Evolutionary conservation across 768 basidiomycete species (phyloP).

Genomic region (Butyriboletus loyo): DNA sequence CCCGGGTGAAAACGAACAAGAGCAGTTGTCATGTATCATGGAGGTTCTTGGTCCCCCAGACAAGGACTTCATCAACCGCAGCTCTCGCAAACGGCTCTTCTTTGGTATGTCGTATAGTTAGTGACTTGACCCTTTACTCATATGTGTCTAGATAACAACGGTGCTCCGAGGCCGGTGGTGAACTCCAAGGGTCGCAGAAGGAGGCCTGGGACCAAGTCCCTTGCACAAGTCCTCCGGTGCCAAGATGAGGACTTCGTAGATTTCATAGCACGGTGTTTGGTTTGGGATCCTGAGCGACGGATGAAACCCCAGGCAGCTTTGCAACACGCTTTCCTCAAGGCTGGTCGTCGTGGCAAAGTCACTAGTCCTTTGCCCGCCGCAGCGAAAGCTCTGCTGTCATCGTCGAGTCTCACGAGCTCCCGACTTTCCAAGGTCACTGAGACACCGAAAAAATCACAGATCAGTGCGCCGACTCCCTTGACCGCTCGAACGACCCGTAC

Average conservation of each 20-base stretch:
- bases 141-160: conserved; percentile 70
- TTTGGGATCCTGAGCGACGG: conserved; percentile 96
- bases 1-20: conserved; percentile 98
- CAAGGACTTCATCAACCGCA: conserved; percentile 90
- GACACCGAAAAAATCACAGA: conserved; percentile 87
- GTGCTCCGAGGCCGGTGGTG: conserved; percentile 88
- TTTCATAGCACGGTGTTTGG: conserved; percentile 94
- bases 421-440: conserved; percentile 56
- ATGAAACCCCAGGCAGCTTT: conserved; percentile 92
- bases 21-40: conserved; percentile 98
- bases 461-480: conserved; percentile 84
- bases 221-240: conserved; percentile 84
- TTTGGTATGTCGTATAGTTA: conserved; percentile 63
- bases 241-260: conserved; percentile 96
- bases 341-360: conserved; percentile 55
- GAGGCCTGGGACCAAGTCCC: conserved; percentile 86
- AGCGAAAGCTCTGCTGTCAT: conserved; percentile 55
- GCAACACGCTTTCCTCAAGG: conserved; percentile 84
- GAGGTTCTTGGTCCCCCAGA: conserved; percentile 96
- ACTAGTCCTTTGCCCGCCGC: conserved; percentile 42
- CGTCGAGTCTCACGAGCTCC: conserved; percentile 49
- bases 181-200: conserved; percentile 96
- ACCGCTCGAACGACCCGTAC: conserved; percentile 72
- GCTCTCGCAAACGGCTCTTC: conserved; percentile 91
- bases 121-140: conserved; percentile 2